Evolutionary conservation across 495 filamentous ascomycete species (phyloP).

Genomic region (Lepraria neglecta): DNA sequence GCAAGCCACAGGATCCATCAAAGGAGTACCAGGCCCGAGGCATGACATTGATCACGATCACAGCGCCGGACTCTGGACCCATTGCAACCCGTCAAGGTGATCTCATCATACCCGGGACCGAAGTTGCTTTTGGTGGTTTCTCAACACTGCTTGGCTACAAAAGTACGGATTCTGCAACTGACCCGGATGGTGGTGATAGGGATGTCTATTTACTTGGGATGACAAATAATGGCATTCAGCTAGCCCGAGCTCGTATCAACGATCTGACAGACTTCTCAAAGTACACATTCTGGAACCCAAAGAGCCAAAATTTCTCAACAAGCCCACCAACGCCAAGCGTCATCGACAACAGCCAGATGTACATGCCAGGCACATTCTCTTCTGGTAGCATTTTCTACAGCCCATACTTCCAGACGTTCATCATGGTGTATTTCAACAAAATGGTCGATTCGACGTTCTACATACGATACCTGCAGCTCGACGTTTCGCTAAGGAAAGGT

Average conservation of each 20-base stretch:
- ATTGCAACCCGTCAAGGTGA: constrained; percentile 27
- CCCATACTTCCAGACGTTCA: constrained; percentile 32
- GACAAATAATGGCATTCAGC: constrained; percentile 24
- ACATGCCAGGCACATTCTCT: constrained; percentile 30
- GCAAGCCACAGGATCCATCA: constrained; percentile 27
- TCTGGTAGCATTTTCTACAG: constrained; percentile 34
- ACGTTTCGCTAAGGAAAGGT: constrained; percentile 21
- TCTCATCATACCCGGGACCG: constrained; percentile 27
- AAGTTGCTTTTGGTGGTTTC: constrained; percentile 29
- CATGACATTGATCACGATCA: constrained; percentile 29
- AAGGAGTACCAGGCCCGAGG: constrained; percentile 30
- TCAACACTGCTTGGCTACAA: constrained; percentile 25
- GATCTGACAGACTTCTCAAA: constrained; percentile 21
- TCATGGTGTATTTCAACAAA: constrained; percentile 34
- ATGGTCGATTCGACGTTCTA: constrained; percentile 33
- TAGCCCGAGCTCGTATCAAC: constrained; percentile 27
- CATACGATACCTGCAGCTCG: constrained; percentile 29
- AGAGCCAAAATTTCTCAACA: constrained; percentile 20
- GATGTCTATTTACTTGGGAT: constrained; percentile 29
- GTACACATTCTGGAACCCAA: constrained; percentile 26
- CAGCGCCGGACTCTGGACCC: constrained; percentile 24
- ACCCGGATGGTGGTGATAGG: constrained; percentile 18
- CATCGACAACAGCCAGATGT: constrained; percentile 21
- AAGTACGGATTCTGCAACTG: constrained; percentile 13
- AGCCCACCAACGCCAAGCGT: constrained; percentile 18